A percentile compares a stretch with the other conserved stretches of the same genome.
Conservation (phyloP, 2,329 filamentous ascomycete species). For the Pseudogymnoascus sp. region DNA sequence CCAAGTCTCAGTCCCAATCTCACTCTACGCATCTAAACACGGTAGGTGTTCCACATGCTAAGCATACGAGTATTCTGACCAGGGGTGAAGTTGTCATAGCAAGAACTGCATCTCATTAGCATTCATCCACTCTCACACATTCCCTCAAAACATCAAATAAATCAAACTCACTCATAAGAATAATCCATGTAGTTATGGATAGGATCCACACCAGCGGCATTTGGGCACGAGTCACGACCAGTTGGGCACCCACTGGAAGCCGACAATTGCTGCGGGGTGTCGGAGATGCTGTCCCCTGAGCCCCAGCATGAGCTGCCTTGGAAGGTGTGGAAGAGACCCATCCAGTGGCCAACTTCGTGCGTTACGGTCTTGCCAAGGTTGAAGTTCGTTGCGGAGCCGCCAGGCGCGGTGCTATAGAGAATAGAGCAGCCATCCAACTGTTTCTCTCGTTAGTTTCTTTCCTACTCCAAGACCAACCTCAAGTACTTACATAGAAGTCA, state of each 20-base stretch:
- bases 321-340: constrained; percentile 42
- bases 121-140: constrained; percentile 17
- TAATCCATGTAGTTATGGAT: constrained; percentile 32
- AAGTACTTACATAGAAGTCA: constrained; percentile 24
- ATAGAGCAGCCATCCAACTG: constrained; percentile 33
- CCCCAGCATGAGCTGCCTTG: constrained; percentile 33
- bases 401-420: constrained; percentile 31
- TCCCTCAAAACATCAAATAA: neutral
- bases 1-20: neutral
- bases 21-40: constrained; percentile 8
- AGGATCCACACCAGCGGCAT: constrained; percentile 20
- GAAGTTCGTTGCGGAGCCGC: constrained; percentile 27
- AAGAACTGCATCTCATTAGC: constrained; percentile 17
- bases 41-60: constrained; percentile 16
- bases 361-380: constrained; percentile 33
- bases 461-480: constrained; percentile 9
- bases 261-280: constrained; percentile 33
- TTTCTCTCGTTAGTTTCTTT: neutral
- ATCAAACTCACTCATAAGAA: constrained; percentile 29
- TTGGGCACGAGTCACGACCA: constrained; percentile 31
- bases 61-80: constrained; percentile 15
- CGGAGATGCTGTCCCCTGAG: constrained; percentile 31
- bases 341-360: constrained; percentile 43
- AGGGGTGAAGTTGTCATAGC: constrained; percentile 36
- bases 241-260: constrained; percentile 30